Conservation (phyloP, 2,329 filamentous ascomycete genomes). For the Diaporthe sp. region DNA sequence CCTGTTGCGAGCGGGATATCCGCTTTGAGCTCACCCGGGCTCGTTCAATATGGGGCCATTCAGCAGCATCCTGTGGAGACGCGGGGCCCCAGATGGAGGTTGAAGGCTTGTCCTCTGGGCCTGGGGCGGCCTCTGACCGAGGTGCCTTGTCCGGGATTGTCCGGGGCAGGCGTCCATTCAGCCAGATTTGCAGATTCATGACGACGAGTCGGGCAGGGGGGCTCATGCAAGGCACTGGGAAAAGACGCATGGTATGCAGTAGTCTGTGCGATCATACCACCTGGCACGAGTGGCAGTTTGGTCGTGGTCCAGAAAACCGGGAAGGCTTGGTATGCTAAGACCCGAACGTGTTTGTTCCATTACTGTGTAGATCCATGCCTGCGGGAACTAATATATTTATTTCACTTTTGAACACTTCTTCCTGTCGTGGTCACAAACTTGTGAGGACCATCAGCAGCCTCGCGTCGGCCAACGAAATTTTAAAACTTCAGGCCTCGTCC, state of each 20-base stretch:
- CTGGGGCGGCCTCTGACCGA: neutral
- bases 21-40: neutral
- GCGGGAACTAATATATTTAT: neutral
- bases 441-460: neutral
- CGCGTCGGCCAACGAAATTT: neutral
- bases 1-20: neutral
- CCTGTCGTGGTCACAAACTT: neutral
- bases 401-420: neutral
- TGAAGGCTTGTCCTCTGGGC: neutral
- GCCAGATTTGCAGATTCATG: neutral
- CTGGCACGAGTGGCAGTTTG: neutral
- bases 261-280: neutral
- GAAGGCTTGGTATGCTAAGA: conserved; percentile 1
- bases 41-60: neutral
- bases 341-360: neutral
- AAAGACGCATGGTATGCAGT: neutral
- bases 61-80: conserved; percentile 1
- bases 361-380: neutral
- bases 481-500: neutral
- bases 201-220: neutral
- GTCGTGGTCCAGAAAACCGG: neutral
- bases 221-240: neutral
- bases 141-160: neutral
- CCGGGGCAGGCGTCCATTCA: neutral
- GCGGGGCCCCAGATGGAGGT: conserved; percentile 23